Evolutionary conservation across 176 grass and related monocot species (phyloP).

Genomic region (Ensete ventricosum): DNA sequence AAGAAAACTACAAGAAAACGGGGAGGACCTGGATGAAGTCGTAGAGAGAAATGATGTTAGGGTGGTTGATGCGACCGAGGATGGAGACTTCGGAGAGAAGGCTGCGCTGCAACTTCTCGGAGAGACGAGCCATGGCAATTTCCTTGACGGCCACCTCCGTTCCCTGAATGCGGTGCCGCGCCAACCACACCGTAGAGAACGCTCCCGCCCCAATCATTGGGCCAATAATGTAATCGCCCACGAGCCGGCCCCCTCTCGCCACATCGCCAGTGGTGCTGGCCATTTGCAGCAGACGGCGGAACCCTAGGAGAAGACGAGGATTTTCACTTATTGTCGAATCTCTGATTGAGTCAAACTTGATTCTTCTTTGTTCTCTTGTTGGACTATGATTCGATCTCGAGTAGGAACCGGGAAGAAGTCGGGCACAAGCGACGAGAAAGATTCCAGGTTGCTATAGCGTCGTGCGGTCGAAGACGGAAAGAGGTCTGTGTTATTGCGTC

Average conservation of each 20-base stretch:
- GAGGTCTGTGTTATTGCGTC: too few relatives aligned
- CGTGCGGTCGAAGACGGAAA: too few relatives aligned
- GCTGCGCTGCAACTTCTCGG: conserved; percentile 74
- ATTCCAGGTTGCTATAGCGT: too few relatives aligned
- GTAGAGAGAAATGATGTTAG: conserved; percentile 77
- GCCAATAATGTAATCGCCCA: conserved; percentile 66
- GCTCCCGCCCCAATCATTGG: conserved; percentile 67
- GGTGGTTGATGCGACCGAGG: conserved; percentile 60
- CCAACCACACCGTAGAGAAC: conserved; percentile 78
- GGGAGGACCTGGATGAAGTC: conserved; percentile 55
- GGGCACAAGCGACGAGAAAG: too few relatives aligned
- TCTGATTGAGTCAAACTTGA: too few relatives aligned
- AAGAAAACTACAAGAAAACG: background rate
- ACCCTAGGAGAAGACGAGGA: conserved; percentile 1
- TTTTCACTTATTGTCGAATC: background rate
- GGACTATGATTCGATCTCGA: too few relatives aligned
- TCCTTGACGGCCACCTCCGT: conserved; percentile 90
- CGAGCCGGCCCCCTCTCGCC: conserved; percentile 22
- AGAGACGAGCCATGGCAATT: conserved; percentile 66
- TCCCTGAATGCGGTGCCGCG: conserved; percentile 28
- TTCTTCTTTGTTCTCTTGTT: too few relatives aligned
- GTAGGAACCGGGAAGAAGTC: too few relatives aligned
- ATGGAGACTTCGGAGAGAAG: conserved; percentile 89
- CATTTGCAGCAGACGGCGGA: background rate
- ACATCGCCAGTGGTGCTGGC: background rate